Percentiles rank a stretch among this genome's conserved stretches.
phyloP scores from a whole-genome alignment of 2,329 filamentous ascomycete genomes.

The Fonsecaea monophora region DNA sequence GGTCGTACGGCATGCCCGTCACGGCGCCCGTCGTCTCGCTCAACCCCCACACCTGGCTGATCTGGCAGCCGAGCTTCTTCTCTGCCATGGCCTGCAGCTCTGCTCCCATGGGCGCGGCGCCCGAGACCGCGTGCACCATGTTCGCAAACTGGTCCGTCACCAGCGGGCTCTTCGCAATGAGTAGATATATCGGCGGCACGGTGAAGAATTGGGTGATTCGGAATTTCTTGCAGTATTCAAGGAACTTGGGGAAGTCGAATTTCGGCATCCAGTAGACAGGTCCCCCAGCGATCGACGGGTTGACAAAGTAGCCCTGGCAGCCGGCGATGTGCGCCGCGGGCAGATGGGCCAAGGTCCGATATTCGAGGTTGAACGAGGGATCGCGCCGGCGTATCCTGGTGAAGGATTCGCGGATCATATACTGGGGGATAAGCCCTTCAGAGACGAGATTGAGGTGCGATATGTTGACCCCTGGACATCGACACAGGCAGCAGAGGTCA shows the following conservation, averaged over 20 bases:
- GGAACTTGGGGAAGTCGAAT: constrained; percentile 65
- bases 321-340: constrained; percentile 58
- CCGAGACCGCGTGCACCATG: constrained; percentile 57
- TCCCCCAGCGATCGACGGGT: constrained; percentile 55
- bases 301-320: constrained; percentile 56
- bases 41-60: constrained; percentile 38
- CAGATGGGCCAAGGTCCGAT: constrained; percentile 54
- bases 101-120: constrained; percentile 64
- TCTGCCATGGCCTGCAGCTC: constrained; percentile 61
- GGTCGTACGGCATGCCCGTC: constrained; percentile 37
- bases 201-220: constrained; percentile 63
- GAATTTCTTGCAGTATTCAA: constrained; percentile 60
- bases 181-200: constrained; percentile 67
- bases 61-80: constrained; percentile 54
- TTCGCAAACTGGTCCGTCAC: constrained; percentile 64
- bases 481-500: background rate
- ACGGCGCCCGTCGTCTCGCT: constrained; percentile 38
- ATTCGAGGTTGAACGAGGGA: constrained; percentile 42
- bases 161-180: constrained; percentile 63
- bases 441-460: constrained; percentile 54
- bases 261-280: constrained; percentile 68
- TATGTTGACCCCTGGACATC: constrained; percentile 45
- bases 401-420: constrained; percentile 39
- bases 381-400: constrained; percentile 42
- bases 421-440: constrained; percentile 45